phyloP scores from a whole-genome alignment of 148 eudicot species.

The Tetragonia tetragonoides region DNA sequence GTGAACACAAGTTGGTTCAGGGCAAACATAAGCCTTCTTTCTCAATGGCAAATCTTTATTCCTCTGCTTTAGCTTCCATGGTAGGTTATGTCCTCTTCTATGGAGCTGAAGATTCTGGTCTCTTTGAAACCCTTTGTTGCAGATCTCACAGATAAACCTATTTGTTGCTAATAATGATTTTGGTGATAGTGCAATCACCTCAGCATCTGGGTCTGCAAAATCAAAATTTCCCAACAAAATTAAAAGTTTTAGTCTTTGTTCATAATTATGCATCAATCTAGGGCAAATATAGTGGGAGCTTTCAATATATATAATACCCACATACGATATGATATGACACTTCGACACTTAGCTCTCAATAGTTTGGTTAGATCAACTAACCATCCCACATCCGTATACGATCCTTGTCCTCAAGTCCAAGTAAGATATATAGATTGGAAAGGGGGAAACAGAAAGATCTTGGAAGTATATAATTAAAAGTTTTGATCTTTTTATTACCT shows the following conservation, averaged over 20 bases:
- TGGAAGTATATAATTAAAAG: neutral
- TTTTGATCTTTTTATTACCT: conserved; percentile 36
- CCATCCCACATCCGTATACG: neutral
- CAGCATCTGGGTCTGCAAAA: conserved; percentile 86
- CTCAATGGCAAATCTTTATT: conserved; percentile 39
- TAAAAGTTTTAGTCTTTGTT: neutral
- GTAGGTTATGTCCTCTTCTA: conserved; percentile 92
- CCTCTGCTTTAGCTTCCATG: conserved; percentile 91
- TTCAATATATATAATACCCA: neutral
- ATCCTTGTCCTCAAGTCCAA: neutral
- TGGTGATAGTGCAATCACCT: conserved; percentile 89
- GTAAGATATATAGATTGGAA: neutral
- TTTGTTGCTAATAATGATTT: conserved; percentile 72
- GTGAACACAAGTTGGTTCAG: conserved; percentile 79
- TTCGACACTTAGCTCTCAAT: too few relatives aligned
- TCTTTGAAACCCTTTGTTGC: conserved; percentile 96
- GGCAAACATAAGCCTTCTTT: conserved; percentile 86
- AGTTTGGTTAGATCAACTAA: too few relatives aligned
- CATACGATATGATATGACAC: neutral
- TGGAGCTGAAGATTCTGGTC: conserved; percentile 93
- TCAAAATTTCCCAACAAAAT: neutral
- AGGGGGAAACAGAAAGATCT: neutral
- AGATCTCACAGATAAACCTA: conserved; percentile 84
- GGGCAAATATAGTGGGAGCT: conserved; percentile 4
- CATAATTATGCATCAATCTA: neutral